Evolutionary conservation across 805 yeast genomes (phyloP).

Genomic region (Cyberlindnera veronae): DNA sequence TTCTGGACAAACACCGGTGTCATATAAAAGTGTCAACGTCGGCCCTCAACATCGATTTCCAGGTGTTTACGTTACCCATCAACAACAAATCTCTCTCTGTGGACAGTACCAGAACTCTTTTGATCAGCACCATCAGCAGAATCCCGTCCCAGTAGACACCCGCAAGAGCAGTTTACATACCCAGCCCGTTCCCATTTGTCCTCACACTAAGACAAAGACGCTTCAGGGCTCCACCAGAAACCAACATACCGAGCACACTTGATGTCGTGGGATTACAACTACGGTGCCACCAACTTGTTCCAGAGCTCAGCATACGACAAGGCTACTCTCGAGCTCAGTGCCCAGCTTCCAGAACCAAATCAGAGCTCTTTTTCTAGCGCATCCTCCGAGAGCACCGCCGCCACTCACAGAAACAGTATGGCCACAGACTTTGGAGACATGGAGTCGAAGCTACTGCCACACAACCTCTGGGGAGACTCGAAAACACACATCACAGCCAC

Average conservation of each 20-base stretch:
- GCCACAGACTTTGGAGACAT: slow-evolving; percentile 14
- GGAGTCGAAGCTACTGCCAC: slow-evolving; percentile 31
- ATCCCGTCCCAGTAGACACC: too few relatives aligned
- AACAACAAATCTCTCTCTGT: too few relatives aligned
- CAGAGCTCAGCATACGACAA: background rate
- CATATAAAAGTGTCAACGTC: slow-evolving; percentile 3
- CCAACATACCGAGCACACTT: background rate
- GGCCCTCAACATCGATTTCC: background rate
- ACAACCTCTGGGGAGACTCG: slow-evolving; percentile 33
- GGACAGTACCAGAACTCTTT: too few relatives aligned
- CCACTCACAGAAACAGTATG: slow-evolving; percentile 5
- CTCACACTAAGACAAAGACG: too few relatives aligned
- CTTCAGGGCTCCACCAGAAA: background rate
- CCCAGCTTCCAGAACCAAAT: slow-evolving; percentile 3
- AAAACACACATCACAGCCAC: background rate
- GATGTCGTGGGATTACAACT: slow-evolving; percentile 25
- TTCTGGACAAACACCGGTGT: background rate
- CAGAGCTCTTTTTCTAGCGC: slow-evolving; percentile 11
- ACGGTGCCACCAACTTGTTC: background rate
- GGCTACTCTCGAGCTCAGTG: slow-evolving; percentile 1
- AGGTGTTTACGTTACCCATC: too few relatives aligned
- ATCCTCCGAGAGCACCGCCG: slow-evolving; percentile 5
- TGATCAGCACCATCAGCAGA: too few relatives aligned
- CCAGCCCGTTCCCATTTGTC: too few relatives aligned
- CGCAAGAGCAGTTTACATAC: too few relatives aligned